phyloP scores from a whole-genome alignment of 2,329 filamentous ascomycete genomes.

The Davidsoniella virescens region DNA sequence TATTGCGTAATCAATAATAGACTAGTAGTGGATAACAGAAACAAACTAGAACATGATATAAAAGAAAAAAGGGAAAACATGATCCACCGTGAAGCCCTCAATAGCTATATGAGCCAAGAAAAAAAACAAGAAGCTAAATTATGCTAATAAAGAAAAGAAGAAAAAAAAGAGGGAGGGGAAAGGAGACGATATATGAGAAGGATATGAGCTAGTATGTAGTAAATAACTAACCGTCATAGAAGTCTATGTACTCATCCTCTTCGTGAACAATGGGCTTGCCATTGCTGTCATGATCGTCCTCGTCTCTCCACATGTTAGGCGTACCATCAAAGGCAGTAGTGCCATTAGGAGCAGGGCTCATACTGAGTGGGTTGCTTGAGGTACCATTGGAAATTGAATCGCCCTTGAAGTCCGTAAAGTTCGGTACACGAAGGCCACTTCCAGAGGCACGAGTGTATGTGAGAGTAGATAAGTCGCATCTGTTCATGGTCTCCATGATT shows the following conservation, averaged over 20 bases:
- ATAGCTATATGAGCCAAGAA: too few species aligned
- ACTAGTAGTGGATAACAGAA: neutral
- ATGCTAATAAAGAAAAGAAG: constrained; percentile 15
- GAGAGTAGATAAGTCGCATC: constrained; percentile 61
- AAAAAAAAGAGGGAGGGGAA: constrained; percentile 13
- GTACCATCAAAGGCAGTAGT: constrained; percentile 24
- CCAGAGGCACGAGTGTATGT: constrained; percentile 72
- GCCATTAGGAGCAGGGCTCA: neutral
- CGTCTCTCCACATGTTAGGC: constrained; percentile 47
- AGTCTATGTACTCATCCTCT: constrained; percentile 87
- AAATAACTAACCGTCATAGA: constrained; percentile 17
- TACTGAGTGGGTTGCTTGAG: constrained; percentile 14
- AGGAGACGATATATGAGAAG: constrained; percentile 9
- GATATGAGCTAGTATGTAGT: neutral
- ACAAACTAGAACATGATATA: neutral
- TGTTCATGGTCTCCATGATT: constrained; percentile 69
- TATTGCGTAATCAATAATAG: too few species aligned
- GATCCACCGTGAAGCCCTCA: constrained; percentile 15
- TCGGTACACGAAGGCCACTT: constrained; percentile 75
- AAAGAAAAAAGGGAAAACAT: constrained; percentile 18
- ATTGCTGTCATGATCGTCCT: constrained; percentile 53
- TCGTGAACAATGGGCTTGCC: constrained; percentile 70
- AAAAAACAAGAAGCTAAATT: constrained; percentile 15
- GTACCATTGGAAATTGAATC: constrained; percentile 43
- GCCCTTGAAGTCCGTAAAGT: constrained; percentile 82